Evolutionary conservation across 495 filamentous ascomycete genomes (phyloP).

Genomic region (Penicillium coprophilum): DNA sequence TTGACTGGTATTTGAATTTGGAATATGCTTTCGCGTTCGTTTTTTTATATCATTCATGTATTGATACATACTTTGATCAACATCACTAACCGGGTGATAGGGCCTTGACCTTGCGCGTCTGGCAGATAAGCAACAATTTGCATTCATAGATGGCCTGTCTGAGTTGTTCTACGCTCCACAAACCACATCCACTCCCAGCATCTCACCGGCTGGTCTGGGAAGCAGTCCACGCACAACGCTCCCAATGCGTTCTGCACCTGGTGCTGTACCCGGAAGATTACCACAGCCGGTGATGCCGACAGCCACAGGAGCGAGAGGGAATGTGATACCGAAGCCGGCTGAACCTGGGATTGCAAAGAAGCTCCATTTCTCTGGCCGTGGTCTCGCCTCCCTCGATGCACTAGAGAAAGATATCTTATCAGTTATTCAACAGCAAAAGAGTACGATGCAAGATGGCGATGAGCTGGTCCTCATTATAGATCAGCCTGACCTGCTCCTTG

Average conservation of each 20-base stretch:
- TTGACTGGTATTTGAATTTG: conserved; percentile 4
- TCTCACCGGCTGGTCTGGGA: conserved; percentile 15
- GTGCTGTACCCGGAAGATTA: conserved; percentile 29
- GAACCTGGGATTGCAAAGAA: conserved; percentile 36
- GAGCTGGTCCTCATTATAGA: conserved; percentile 51
- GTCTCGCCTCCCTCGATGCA: conserved; percentile 33
- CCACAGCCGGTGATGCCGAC: conserved; percentile 17
- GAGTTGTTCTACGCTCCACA: conserved; percentile 48
- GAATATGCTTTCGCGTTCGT: conserved; percentile 1
- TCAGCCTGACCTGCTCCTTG: conserved; percentile 52
- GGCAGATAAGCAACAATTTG: conserved; percentile 55
- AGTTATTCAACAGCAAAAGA: conserved; percentile 34
- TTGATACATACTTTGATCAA: conserved; percentile 5
- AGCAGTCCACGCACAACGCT: conserved; percentile 31
- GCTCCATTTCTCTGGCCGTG: conserved; percentile 38
- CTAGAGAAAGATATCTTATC: conserved; percentile 42
- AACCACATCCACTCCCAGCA: conserved; percentile 20
- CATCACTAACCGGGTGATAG: conserved; percentile 28
- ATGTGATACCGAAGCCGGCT: conserved; percentile 6
- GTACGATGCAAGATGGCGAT: conserved; percentile 21
- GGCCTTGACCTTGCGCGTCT: conserved; percentile 70
- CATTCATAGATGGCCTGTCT: conserved; percentile 72
- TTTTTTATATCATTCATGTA: neutral
- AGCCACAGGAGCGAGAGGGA: conserved; percentile 1
- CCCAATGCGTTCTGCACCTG: conserved; percentile 34